Base-by-base conservation (phyloP, 2,329 filamentous ascomycete species). In the Herpotrichia juniperi region DNA sequence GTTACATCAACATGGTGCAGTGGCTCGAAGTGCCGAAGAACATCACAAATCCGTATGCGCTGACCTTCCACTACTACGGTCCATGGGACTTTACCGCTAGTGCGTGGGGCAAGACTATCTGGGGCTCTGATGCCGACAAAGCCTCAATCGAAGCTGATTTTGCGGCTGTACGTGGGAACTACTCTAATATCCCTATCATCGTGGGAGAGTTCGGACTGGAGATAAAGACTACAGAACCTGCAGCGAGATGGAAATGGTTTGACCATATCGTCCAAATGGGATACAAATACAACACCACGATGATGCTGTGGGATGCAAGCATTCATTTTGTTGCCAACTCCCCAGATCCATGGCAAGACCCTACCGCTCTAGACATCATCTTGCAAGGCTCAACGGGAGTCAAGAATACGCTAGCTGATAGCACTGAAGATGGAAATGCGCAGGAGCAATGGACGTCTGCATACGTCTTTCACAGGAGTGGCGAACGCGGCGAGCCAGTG, bases 1-100 rank as follows among this genome's bases (percentile, higher is more conserved):
- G 82, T 53, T 72, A 72, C 14, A 59, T 71, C 12, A 80, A 81
- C 59, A 83, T 81, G 2, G 74, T 74, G 1, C 65, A 80, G 51
- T 83, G 76, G 74, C 83, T 84, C 56, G 63, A 74, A 42, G 66
- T 72, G 10, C 78, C 79, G 1, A 28, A 31, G 16, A 51, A 45
- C 9, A 77, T 78, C 35, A 71, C 74, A 1, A 81, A 81, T 47
- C 81, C 82, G 4, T 83, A 79, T 74, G 81, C 78, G 0, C 70
- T 84, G 39, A 81, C 84, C 56, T 83, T 81, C 59, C 82, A 84
- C 61, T 83, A 83, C 67, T 84, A 84, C 66, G 75, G 72, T 16
- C 80, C 79, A 9, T 81, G 79, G 59, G 57, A 58, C 25, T 68
- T 63, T 51, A 61, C 67, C 31, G 72, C 60, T 44, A 39, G 44